phyloP scores from a whole-genome alignment of 2,329 filamentous ascomycete species.

The Akanthomyces uredinophilus region DNA sequence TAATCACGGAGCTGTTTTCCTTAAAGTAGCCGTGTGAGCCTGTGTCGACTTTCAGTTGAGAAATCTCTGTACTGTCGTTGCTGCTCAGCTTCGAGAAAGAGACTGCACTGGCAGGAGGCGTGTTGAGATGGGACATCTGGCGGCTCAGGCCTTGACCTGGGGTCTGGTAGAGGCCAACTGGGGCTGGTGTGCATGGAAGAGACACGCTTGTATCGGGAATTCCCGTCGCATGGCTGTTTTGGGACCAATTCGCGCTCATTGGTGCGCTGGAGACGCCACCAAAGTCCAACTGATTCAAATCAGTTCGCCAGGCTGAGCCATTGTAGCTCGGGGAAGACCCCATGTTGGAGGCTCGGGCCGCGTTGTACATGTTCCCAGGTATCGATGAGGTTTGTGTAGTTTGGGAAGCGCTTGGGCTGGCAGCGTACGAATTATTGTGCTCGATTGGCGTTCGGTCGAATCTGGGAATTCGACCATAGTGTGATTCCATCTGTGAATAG shows the following conservation, averaged over 20 bases:
- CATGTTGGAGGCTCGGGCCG: background rate
- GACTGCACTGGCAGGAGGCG: background rate
- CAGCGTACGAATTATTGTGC: background rate
- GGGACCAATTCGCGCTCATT: background rate
- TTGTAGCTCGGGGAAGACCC: background rate
- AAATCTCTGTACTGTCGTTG: background rate
- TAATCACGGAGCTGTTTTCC: constrained; percentile 1
- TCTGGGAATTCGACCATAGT: constrained; percentile 1
- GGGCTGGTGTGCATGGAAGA: background rate
- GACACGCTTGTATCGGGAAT: background rate
- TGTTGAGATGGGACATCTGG: constrained; percentile 11
- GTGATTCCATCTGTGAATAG: background rate
- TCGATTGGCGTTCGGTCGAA: background rate
- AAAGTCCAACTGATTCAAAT: background rate
- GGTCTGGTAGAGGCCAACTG: constrained; percentile 1
- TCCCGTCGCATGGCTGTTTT: background rate
- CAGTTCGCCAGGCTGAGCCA: background rate
- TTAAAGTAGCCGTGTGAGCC: constrained; percentile 10
- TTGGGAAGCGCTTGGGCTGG: background rate
- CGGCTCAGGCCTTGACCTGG: background rate
- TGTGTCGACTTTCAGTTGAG: background rate
- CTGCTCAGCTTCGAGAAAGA: background rate
- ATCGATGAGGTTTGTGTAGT: background rate
- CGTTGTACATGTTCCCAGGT: background rate
- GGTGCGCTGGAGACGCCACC: background rate